A percentile compares a stretch with the other conserved stretches of the same genome.
Conservation (phyloP, 352 stramenopile species). For the Globisporangium solare region DNA sequence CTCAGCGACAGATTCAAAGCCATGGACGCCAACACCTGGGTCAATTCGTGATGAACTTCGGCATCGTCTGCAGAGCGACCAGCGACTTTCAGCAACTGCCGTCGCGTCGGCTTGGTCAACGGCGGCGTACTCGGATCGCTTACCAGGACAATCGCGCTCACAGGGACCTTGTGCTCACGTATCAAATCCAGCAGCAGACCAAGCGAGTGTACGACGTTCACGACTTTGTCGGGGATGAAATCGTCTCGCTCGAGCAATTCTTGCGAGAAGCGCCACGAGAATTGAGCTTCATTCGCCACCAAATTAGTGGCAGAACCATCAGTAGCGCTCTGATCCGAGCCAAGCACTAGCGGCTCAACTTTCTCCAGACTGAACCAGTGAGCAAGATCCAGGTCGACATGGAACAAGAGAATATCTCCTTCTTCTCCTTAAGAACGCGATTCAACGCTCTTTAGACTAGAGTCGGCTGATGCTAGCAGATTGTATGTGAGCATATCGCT, state of each 20-base stretch:
- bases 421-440: not conserved
- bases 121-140: constrained; percentile 48
- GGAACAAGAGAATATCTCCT: constrained; percentile 35
- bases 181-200: constrained; percentile 18
- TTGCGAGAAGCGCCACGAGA: constrained; percentile 39
- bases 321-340: not conserved
- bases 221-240: constrained; percentile 39
- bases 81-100: constrained; percentile 23
- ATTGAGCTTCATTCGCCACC: constrained; percentile 3
- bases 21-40: constrained; percentile 18
- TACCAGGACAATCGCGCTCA: constrained; percentile 34
- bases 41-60: not conserved
- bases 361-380: constrained; percentile 57
- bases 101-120: constrained; percentile 39
- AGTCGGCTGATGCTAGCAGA: constrained; percentile 12
- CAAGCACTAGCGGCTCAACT: not conserved
- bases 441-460: not conserved
- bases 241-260: constrained; percentile 39
- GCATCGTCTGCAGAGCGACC: not conserved
- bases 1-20: constrained; percentile 26
- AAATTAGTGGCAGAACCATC: no score
- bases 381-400: constrained; percentile 64
- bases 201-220: constrained; percentile 21
- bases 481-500: constrained; percentile 25
- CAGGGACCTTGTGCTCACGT: not conserved